Percentiles rank a stretch among this genome's conserved stretches.
Evolutionary conservation across 1,284 basidiomycete species (phyloP).

Genomic region (Tilletiopsis washingtonensis): DNA sequence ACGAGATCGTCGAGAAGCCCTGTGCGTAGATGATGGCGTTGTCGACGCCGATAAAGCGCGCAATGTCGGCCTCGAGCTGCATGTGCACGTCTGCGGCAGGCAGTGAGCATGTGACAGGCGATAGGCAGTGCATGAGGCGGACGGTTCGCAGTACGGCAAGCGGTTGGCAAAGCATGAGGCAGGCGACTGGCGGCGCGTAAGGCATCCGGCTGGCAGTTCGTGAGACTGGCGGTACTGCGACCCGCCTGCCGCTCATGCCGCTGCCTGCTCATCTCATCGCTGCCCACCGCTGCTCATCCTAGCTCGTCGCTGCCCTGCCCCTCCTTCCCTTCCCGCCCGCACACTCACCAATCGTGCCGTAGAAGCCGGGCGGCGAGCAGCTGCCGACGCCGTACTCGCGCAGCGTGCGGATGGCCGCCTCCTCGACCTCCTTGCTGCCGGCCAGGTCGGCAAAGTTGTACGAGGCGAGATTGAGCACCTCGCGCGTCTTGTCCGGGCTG

Average conservation of each 20-base stretch:
- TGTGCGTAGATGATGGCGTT: constrained; percentile 88
- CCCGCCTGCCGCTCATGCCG: no score
- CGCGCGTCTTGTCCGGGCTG: constrained; percentile 53
- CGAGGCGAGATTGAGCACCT: constrained; percentile 77
- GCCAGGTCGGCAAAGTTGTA: constrained; percentile 89
- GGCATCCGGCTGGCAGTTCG: no score
- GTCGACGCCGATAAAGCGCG: constrained; percentile 82
- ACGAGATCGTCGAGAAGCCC: constrained; percentile 82
- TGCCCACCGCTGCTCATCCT: no score
- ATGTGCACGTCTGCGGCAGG: constrained; percentile 82
- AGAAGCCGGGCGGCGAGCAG: constrained; percentile 95
- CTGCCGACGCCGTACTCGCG: constrained; percentile 87
- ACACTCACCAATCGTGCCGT: constrained; percentile 76
- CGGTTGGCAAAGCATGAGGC: no score
- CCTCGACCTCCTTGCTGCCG: constrained; percentile 78
- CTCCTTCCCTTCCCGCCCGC: no score
- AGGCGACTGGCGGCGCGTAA: no score
- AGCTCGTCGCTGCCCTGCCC: no score
- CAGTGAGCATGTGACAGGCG: neutral
- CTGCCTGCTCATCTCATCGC: no score
- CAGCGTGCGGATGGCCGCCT: constrained; percentile 76
- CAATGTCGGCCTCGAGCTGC: constrained; percentile 77
- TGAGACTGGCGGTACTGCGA: no score
- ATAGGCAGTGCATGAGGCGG: neutral
- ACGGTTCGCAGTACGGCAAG: neutral